phyloP scores from a whole-genome alignment of 306 rosid genomes.

The Acacia confusa region DNA sequence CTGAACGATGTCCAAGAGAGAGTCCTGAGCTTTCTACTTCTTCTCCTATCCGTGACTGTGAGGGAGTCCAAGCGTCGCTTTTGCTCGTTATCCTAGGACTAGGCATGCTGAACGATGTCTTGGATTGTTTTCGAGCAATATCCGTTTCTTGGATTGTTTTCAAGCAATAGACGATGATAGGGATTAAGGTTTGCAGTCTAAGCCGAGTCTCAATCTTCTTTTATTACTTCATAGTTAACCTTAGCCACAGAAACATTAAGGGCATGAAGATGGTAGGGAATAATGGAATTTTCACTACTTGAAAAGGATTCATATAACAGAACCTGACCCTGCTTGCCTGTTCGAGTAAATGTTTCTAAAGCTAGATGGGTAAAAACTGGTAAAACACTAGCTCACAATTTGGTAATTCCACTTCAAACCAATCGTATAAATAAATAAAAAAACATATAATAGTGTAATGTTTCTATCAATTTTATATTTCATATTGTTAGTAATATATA shows the following conservation, averaged over 20 bases:
- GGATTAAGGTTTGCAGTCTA: neutral
- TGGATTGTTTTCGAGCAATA: slow-evolving; percentile 84
- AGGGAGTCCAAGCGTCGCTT: slow-evolving; percentile 73
- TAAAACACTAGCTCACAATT: too few relatives aligned
- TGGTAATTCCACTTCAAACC: neutral
- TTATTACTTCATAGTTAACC: too few relatives aligned
- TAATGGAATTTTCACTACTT: too few relatives aligned
- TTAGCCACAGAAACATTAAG: too few relatives aligned
- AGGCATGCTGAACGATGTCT: slow-evolving; percentile 83
- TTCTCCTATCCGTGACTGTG: slow-evolving; percentile 48
- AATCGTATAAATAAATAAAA: neutral
- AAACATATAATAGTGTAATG: neutral
- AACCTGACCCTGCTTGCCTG: too few relatives aligned
- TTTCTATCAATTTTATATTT: neutral
- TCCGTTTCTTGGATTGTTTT: too few relatives aligned
- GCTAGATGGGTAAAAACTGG: too few relatives aligned
- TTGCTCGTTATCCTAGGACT: slow-evolving; percentile 75
- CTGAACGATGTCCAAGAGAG: too few relatives aligned
- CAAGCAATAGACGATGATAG: slow-evolving; percentile 46
- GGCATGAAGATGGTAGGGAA: too few relatives aligned
- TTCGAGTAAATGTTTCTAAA: too few relatives aligned
- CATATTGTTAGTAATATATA: too few relatives aligned
- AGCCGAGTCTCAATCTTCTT: neutral
- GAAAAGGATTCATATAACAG: too few relatives aligned
- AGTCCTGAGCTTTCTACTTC: slow-evolving; percentile 38